A percentile compares a stretch with the other conserved stretches of the same genome.
phyloP scores from a whole-genome alignment of 345 rosid species.

The Mallotus nudiflorus region DNA sequence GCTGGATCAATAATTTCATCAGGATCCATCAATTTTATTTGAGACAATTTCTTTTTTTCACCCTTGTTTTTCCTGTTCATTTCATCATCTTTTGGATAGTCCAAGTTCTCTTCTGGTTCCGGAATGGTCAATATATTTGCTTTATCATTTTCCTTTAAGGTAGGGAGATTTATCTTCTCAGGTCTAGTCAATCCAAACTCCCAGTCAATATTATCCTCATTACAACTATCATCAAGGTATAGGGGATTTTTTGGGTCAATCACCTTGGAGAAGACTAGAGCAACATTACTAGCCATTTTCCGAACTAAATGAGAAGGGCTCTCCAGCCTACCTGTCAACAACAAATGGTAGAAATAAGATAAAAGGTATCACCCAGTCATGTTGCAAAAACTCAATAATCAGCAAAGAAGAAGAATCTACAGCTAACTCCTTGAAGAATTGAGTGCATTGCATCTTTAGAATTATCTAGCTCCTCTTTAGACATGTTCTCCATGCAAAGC shows the following conservation, averaged over 20 bases:
- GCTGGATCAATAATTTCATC: constrained; percentile 91
- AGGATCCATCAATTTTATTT: constrained; percentile 60
- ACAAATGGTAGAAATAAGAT: constrained; percentile 27
- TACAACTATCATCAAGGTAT: constrained; percentile 77
- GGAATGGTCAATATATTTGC: constrained; percentile 32
- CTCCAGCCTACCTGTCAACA: constrained; percentile 82
- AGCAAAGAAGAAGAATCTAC: constrained; percentile 45
- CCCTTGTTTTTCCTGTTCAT: constrained; percentile 31
- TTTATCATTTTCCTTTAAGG: constrained; percentile 35
- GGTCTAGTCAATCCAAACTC: constrained; percentile 59
- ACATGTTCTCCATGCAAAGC: constrained; percentile 83
- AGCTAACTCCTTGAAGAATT: constrained; percentile 92
- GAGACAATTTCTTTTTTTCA: constrained; percentile 43
- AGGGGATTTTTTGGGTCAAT: constrained; percentile 90
- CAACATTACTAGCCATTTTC: constrained; percentile 89
- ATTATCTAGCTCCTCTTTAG: constrained; percentile 75
- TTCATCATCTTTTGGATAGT: constrained; percentile 24
- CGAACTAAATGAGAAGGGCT: constrained; percentile 69
- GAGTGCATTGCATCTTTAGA: constrained; percentile 77
- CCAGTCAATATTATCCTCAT: constrained; percentile 77
- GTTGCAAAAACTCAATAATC: constrained; percentile 24
- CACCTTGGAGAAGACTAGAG: constrained; percentile 78
- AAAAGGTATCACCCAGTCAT: constrained; percentile 17
- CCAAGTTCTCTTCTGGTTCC: constrained; percentile 32
- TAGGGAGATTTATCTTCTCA: constrained; percentile 30